These are phyloP conservation scores for Juncus inflexus DNA, from an alignment of 176 grass and related monocot species.

Conservation along the genomic window DNA sequence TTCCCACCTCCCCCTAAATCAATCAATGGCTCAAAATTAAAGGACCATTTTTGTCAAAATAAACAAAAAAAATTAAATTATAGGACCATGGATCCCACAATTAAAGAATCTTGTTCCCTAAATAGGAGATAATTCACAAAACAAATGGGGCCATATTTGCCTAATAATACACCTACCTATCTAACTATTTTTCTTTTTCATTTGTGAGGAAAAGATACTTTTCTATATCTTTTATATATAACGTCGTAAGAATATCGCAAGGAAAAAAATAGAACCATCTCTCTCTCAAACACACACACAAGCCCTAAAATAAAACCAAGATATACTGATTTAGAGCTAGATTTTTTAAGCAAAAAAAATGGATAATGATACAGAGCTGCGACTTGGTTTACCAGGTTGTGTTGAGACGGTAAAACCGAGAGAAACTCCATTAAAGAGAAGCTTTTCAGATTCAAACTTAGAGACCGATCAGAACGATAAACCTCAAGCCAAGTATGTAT, in stretches of 20 bases:
- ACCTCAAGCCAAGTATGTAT: slow-evolving; percentile 27
- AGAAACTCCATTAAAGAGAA: slow-evolving; percentile 11
- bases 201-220: neutral
- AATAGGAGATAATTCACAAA: slow-evolving; percentile 5
- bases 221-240: slow-evolving; percentile 17
- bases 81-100: neutral
- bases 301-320: neutral
- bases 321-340: slow-evolving; percentile 10
- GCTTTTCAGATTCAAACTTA: neutral
- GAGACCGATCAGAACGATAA: slow-evolving; percentile 1
- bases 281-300: neutral
- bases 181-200: too few species aligned
- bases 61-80: slow-evolving; percentile 4
- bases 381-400: slow-evolving; percentile 31
- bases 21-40: slow-evolving; percentile 12
- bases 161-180: slow-evolving; percentile 24
- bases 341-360: neutral
- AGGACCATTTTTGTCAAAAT: too few species aligned
- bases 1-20: slow-evolving; percentile 24
- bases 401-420: neutral
- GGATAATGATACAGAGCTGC: slow-evolving; percentile 32
- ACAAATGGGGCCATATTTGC: slow-evolving; percentile 20
- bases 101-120: slow-evolving; percentile 11
- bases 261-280: neutral
- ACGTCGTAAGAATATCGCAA: neutral